Evolutionary conservation across 2,329 filamentous ascomycete species (phyloP), one percentile per base, ranked within the genome.

Genomic region (Fusarium nurragi): DNA sequence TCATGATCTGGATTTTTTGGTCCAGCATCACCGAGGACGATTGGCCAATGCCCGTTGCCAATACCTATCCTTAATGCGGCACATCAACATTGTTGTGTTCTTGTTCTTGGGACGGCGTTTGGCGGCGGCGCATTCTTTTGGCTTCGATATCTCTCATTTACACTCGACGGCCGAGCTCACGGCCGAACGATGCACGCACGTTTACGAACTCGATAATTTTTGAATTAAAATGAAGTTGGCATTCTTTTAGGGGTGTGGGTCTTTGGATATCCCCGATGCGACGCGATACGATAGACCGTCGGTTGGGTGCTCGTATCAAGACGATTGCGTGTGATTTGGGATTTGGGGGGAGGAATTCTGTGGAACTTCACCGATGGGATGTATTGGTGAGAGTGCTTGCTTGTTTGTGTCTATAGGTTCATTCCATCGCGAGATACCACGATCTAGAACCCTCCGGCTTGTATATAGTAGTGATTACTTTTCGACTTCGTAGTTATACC

Each of bases 1-100:
- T 92, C 18, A 88, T 88, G 79, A 80, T 97, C 66, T 99, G 95
- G 94, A 78, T 92, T 55, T 99, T 99, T 83, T 99, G 95, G 95
- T 97, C 93, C 43, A 97, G 93, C 80, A 99, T 99, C 72, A 99
- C 95, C 16, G 95, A 99, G 79, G 95, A 99, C 73, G 94, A 97
- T 81, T 99, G 95, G 95, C 93, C 94, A 18, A 84, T 85, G 77
- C 80, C 83, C 30, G 77, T 77, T 11, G 76, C 76, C 53, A 75
- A 69, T 41, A 69, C 77, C 48, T 84, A 84, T 65, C 77, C 80
- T 46, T 73, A 63, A 69, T 52, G 28, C 30, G 45, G 52, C 25
- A 30, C 30, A 16, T 45, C 40, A 23, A 19, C 23, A 47, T 61
- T 44, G 56, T 49, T 47, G 58, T 43, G 46, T 49, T 64, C 26